Base-by-base conservation (phyloP, 257 asterid species). In the Solanum megistacrolobum region DNA sequence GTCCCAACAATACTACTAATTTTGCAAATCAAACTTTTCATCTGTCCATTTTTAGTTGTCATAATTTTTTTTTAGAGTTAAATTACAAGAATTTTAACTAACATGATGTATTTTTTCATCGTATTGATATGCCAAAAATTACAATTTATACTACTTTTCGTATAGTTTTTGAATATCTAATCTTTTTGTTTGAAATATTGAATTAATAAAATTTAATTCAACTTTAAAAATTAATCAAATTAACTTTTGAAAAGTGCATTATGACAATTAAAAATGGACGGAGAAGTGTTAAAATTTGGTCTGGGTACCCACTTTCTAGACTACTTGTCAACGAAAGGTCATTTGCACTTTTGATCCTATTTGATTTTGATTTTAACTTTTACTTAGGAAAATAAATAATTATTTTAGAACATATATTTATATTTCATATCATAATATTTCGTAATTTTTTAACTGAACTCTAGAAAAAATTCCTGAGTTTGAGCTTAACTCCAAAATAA, bases 211-310 rank as follows among this genome's bases (percentile, higher is more conserved):
- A 48, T 48, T 0, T 14, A 48, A 48, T 48, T 16, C 20, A 48
- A 48, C 9, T 48, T 48, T 14, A 5, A 5, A 48, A 48, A 48
- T 48, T 48, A 48, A 0, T 16, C 23, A 5, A 16, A 52, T 52
- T 52, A 52, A 16, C 21, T 16, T 16, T 16, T 1, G 0, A 2
- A 52, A 52, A 52, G 0, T 0, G 0, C 0, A 52, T 6, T 16
- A 52, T 52, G 0, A 52, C 9, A 2, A 52, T 16, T 16, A 2
- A 52, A 52, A 5, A 16, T 52, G 9, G 9, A 2, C 0, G 62
- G 3, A 52, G 1, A 0, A 52, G 60, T 2, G 0, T 0, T 52
- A 52, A 52, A 75, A 75, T 36, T 35, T 74, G 20, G 31, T 12
- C 2, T 7, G 5, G 5, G 1, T 20, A 21, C 18, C 83, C 20